Evolutionary conservation across 768 basidiomycete species (phyloP), one percentile per base, ranked within the genome.

Genomic region (Tubosaeta sp.): DNA sequence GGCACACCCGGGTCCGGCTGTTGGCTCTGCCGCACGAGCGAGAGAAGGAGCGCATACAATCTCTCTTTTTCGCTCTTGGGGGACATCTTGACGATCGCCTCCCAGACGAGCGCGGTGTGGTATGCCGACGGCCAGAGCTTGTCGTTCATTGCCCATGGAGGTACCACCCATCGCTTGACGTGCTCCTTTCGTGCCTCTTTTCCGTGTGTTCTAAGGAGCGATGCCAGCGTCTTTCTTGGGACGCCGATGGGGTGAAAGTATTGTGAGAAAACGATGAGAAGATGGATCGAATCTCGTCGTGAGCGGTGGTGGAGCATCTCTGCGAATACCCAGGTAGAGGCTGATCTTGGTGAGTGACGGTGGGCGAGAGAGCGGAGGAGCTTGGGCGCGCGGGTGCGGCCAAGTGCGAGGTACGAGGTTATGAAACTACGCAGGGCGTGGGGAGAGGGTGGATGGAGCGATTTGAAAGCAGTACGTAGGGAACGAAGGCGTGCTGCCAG

Each of bases 231-330:
- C 63, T 33, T 70, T 48, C 29, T 55, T 0, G 85, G 83, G n/a
- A 88, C 69, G 13, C 81, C 84, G 34, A 74, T 65, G 7, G 74
- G 55, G 50, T 74, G 75, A 58, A 84, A 86, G 48, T 80, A 73
- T 6, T 76, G 71, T 12, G 67, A 64, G 59, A 81, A 88, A 0
- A 76, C 68, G 43, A 68, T 52, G 45, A 83, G 60, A 32, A 59
- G 46, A n/a, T 52, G 56, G 22, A 59, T 17, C 34, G 17, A 47
- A 35, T 63, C 55, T 11, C 31, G 56, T 13, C 57, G 57, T 3
- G 55, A 44, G 26, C 63, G 66, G 48, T 65, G 59, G 37, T 63
- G 51, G 5, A 68, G 63, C 67, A 69, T 69, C 34, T 65, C 51
- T n/a, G 67, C 46, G 38, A 70, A 53, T 1, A 46, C 61, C 66